Base-by-base conservation (phyloP, 1,284 basidiomycete species). In the Dichomitus squalens region DNA sequence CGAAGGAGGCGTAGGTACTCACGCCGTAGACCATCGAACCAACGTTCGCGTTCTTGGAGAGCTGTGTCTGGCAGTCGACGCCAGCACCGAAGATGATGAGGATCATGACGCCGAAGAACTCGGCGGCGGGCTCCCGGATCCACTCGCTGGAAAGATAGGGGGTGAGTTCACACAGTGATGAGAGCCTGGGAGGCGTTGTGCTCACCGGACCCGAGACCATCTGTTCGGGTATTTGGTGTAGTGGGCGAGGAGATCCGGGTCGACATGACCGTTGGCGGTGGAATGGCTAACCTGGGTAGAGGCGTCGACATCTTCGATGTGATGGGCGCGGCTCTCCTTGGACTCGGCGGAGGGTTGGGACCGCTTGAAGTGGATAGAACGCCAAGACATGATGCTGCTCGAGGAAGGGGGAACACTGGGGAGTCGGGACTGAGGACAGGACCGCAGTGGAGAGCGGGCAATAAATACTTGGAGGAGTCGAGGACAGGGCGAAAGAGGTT, bases 91-190 rank as follows among this genome's bases (percentile, higher is more conserved):
- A 84, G 52, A 89, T 79, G 53, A 88, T 76, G 11, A 91, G 74
- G 35, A 89, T 75, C 75, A 84, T 83, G 27, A 84, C 83, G 36
- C 86, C 87, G 44, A 89, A 68, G 65, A 89, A 88, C 70, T 91
- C 88, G 4, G 87, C 89, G 38, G 78, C 78, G 18, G 86, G 81
- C 69, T 90, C 87, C 57, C 84, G 78, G 43, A 89, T 66, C 21
- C 56, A 70, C 72, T 75, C 69, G 18, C 78, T 80, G 54, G 11
- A 35, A 57, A 57, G 9, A 12, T 29, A 23, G 47, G 48, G 49
- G 6, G 56, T 46, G 31, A 20, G 43, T 29, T 34, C n/a, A 38
- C 44, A 21, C 53, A 43, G 49, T 12, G 43, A 7, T 53, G 34
- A 44, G 39, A 52, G 25, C 38, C 53, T 27, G 21, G 27, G 14